Percentiles rank a stretch among this genome's conserved stretches.
phyloP scores from a whole-genome alignment of 768 basidiomycete species.

The Arthromyces matolae region DNA sequence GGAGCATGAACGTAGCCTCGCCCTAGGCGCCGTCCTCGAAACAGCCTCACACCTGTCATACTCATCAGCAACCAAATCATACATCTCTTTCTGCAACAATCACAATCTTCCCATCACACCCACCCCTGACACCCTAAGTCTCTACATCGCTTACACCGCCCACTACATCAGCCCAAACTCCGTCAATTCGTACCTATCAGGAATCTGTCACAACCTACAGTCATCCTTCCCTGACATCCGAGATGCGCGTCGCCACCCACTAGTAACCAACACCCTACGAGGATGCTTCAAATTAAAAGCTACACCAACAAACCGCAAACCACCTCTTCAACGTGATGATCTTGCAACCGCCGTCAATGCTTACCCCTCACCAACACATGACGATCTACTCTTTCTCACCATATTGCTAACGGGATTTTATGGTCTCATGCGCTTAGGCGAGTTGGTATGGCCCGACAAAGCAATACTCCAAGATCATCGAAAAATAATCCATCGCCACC shows the following conservation, averaged over 20 bases:
- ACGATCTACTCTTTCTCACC: conserved; percentile 25
- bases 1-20: too few species aligned
- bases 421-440: conserved; percentile 24
- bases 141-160: conserved; percentile 29
- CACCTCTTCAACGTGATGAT: not conserved
- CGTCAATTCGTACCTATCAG: conserved; percentile 29
- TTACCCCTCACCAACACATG: conserved; percentile 13
- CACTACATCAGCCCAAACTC: conserved; percentile 26
- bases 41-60: too few species aligned
- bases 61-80: too few species aligned
- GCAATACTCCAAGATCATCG: not conserved
- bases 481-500: conserved; percentile 5
- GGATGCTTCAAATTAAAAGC: not conserved
- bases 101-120: conserved; percentile 4
- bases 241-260: not conserved
- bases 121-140: conserved; percentile 28
- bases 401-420: conserved; percentile 22
- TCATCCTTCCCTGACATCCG: conserved; percentile 26
- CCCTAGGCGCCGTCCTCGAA: too few species aligned
- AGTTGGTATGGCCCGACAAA: conserved; percentile 23
- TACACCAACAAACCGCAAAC: not conserved
- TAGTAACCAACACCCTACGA: not conserved
- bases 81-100: not conserved
- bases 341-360: not conserved
- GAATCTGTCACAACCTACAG: conserved; percentile 33